A percentile compares a stretch with the other conserved stretches of the same genome.
phyloP scores from a whole-genome alignment of 495 filamentous ascomycete genomes.

The Astrocystis sublimbata region DNA sequence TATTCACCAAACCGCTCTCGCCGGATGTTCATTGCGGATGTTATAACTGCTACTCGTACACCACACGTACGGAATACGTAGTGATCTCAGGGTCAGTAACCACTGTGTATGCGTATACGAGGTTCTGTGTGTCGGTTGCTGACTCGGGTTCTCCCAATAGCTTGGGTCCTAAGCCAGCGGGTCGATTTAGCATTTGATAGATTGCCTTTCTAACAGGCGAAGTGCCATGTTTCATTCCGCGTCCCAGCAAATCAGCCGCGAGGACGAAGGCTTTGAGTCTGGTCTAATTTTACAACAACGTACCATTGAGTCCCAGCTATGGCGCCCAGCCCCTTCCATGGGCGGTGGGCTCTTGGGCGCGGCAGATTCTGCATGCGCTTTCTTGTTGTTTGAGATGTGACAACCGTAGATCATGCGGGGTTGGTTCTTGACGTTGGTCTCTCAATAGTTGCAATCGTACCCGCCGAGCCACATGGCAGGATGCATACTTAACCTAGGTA shows the following conservation, averaged over 20 bases:
- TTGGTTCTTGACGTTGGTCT: conserved; percentile 10
- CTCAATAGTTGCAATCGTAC: background rate
- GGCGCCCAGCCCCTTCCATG: background rate
- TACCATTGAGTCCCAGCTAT: background rate
- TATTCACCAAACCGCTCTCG: too few species aligned
- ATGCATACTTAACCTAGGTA: too few species aligned
- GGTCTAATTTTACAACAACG: background rate
- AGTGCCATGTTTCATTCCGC: background rate
- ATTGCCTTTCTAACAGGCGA: background rate
- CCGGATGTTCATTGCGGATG: too few species aligned
- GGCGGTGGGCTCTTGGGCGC: background rate
- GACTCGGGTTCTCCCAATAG: background rate
- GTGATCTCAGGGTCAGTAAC: too few species aligned
- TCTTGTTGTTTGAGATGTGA: background rate
- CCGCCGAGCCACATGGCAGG: background rate
- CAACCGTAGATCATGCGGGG: conserved; percentile 15
- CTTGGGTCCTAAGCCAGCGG: background rate
- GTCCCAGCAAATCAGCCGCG: background rate
- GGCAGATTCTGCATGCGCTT: background rate
- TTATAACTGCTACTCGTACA: too few species aligned
- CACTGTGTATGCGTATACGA: too few species aligned
- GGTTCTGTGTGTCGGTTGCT: too few species aligned
- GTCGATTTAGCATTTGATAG: background rate
- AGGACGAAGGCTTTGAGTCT: background rate
- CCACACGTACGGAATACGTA: too few species aligned